Percentiles rank a stretch among this genome's conserved stretches.
These are phyloP conservation scores for Cymbopogon citratus DNA, from an alignment of 176 grass and related monocot species.

Conservation along the genomic window DNA sequence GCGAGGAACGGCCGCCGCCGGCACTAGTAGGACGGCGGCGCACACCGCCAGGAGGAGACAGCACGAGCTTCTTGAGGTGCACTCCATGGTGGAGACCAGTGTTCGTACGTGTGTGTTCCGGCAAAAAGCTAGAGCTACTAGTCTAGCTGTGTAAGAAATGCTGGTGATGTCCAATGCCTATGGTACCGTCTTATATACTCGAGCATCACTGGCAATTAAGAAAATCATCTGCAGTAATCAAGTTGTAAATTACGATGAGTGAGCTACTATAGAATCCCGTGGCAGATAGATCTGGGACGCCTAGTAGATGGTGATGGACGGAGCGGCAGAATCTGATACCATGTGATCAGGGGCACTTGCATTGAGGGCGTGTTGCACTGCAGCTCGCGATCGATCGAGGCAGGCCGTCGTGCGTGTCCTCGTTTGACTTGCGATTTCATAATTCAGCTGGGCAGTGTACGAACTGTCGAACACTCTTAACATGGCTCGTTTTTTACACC, in stretches of 20 bases:
- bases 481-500: background rate
- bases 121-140: background rate
- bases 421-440: constrained; percentile 41
- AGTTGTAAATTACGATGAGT: background rate
- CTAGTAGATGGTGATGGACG: background rate
- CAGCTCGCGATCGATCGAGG: background rate
- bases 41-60: background rate
- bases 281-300: background rate
- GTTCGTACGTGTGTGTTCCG: background rate
- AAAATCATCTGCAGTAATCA: background rate
- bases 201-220: background rate
- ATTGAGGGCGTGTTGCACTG: background rate
- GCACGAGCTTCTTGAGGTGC: constrained; percentile 9
- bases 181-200: constrained; percentile 5
- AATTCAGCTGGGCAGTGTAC: background rate
- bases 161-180: background rate
- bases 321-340: constrained; percentile 30
- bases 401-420: background rate
- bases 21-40: background rate
- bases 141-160: constrained; percentile 8
- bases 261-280: background rate
- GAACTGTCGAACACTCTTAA: background rate
- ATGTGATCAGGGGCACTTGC: constrained; percentile 30
- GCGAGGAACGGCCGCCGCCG: background rate
- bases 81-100: constrained; percentile 35